phyloP scores from a whole-genome alignment of 2,329 filamentous ascomycete genomes.

The Botrytis fabae region DNA sequence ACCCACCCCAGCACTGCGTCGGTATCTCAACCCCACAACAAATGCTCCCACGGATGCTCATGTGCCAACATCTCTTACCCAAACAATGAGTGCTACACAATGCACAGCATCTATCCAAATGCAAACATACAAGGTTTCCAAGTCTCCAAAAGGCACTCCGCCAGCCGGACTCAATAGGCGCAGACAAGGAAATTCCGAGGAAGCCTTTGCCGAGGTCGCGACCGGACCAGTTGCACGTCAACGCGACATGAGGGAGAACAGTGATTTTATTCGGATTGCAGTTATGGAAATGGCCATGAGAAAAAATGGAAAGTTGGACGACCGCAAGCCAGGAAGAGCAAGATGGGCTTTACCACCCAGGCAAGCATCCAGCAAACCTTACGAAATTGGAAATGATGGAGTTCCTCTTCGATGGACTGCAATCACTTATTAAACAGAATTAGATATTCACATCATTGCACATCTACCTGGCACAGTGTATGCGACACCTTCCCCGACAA shows the following conservation, averaged over 20 bases:
- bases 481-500: neutral
- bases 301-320: conserved; percentile 64
- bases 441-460: neutral
- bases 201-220: conserved; percentile 41
- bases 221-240: conserved; percentile 54
- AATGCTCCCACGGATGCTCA: conserved; percentile 48
- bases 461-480: neutral
- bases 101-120: conserved; percentile 70
- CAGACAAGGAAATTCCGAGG: conserved; percentile 36
- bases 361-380: conserved; percentile 53
- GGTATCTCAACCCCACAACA: conserved; percentile 66
- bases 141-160: conserved; percentile 44
- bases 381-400: conserved; percentile 58
- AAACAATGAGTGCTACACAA: conserved; percentile 43
- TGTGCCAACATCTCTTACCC: conserved; percentile 41
- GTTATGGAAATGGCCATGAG: conserved; percentile 75
- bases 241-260: conserved; percentile 68
- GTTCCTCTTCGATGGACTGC: conserved; percentile 61
- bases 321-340: conserved; percentile 65
- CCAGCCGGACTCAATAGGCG: conserved; percentile 37
- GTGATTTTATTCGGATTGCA: conserved; percentile 69
- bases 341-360: conserved; percentile 68
- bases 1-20: conserved; percentile 64
- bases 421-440: conserved; percentile 27
- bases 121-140: conserved; percentile 61